Percentiles rank a stretch among this genome's conserved stretches.
Evolutionary conservation across 306 rosid genomes (phyloP).

Genomic region (Quercus engelmannii): DNA sequence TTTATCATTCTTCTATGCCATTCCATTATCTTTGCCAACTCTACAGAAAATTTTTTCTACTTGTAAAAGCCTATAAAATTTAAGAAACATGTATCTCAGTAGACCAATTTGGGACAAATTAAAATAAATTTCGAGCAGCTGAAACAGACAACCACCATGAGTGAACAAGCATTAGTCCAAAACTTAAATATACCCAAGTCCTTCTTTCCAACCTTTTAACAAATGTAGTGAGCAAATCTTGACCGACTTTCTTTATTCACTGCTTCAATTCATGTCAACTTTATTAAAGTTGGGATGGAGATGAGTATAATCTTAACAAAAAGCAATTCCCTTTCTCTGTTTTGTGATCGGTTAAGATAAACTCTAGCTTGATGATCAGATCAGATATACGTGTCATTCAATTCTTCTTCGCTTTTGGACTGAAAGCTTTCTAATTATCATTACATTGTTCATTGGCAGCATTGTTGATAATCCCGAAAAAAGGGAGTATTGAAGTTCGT

Average conservation of each 20-base stretch:
- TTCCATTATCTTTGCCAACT: neutral
- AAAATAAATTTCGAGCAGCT: too few species aligned
- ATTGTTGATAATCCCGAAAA: neutral
- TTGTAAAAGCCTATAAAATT: too few species aligned
- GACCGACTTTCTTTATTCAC: conserved; percentile 14
- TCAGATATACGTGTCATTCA: conserved; percentile 28
- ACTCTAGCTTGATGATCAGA: conserved; percentile 20
- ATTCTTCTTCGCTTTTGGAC: conserved; percentile 24
- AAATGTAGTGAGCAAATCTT: neutral
- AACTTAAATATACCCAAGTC: too few species aligned
- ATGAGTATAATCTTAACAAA: conserved; percentile 39
- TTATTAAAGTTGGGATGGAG: conserved; percentile 30
- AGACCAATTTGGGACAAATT: too few species aligned
- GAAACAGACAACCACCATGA: too few species aligned
- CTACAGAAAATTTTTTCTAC: neutral
- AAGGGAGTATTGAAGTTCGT: conserved; percentile 7
- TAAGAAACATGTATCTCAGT: too few species aligned
- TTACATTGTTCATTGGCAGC: conserved; percentile 21
- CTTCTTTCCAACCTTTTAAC: too few species aligned
- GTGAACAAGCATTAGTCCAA: too few species aligned
- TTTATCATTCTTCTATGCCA: neutral
- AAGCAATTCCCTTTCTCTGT: conserved; percentile 24
- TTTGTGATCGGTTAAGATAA: conserved; percentile 29
- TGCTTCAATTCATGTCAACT: conserved; percentile 22
- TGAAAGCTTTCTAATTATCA: conserved; percentile 30